A percentile compares a stretch with the other conserved stretches of the same genome.
phyloP scores from a whole-genome alignment of 164 flowering plant species.

The Stephania yunnanensis region DNA sequence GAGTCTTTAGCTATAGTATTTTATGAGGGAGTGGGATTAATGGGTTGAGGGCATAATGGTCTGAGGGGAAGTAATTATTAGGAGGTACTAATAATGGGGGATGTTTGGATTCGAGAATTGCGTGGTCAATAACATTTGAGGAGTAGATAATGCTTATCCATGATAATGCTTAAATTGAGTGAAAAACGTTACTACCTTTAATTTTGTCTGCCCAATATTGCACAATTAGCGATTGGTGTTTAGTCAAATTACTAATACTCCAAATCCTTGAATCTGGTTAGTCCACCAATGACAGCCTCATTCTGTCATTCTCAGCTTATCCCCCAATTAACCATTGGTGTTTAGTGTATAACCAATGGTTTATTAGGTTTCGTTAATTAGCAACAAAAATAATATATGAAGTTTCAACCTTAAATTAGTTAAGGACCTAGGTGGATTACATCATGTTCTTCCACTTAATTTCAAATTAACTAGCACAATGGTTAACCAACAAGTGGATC shows the following conservation, averaged over 20 bases:
- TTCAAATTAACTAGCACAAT: too few species aligned
- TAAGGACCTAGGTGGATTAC: too few species aligned
- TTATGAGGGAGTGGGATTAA: too few species aligned
- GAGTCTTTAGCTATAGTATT: too few species aligned
- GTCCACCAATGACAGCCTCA: not conserved
- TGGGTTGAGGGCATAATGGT: not conserved
- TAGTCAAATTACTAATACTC: not conserved
- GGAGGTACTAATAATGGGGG: not conserved
- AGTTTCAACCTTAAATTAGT: too few species aligned
- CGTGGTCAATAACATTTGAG: not conserved
- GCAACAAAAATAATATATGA: too few species aligned
- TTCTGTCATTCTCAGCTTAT: too few species aligned
- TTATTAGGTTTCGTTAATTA: too few species aligned
- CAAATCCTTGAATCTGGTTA: not conserved
- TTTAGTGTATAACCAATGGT: too few species aligned
- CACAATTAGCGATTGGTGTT: not conserved
- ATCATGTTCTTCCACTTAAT: too few species aligned
- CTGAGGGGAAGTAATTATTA: not conserved
- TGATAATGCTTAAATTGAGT: not conserved
- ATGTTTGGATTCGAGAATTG: not conserved
- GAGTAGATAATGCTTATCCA: not conserved
- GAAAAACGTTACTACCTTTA: not conserved
- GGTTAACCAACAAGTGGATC: too few species aligned
- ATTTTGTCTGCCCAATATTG: not conserved
- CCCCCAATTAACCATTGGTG: too few species aligned